Evolutionary conservation across 768 basidiomycete genomes (phyloP), one percentile per base, ranked within the genome.

Genomic region (Lactarius sanguifluus): DNA sequence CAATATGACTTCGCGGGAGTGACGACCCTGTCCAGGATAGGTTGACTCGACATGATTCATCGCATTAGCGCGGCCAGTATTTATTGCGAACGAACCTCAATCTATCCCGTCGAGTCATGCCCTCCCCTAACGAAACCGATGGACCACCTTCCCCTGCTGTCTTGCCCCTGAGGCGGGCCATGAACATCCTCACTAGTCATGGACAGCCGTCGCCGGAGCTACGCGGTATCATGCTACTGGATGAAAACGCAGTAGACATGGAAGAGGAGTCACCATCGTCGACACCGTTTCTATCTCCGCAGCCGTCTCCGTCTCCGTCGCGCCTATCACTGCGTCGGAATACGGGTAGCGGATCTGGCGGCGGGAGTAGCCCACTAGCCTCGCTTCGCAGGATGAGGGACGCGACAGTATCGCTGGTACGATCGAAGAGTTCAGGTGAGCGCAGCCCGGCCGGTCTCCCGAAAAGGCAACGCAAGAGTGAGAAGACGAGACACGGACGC

Each of bases 121-220:
- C 25, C 30, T 13, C 38, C 18, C 15, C 52, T 3, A 58, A 59
- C 7, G 62, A 64, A 16, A 7, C 62, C 9, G 2, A 45, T 45
- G 57, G 4, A 5, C 58, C 54, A 5, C 58, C 54, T 13, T 45
- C 62, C 20, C 41, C 58, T 47, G n/a, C 58, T 15, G 13, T 40
- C 18, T 67, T 58, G 16, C 62, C 66, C 34, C 64, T 73, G 36
- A 69, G 57, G 57, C 70, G 69, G 12, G 73, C 72, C 6, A 40
- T 63, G 58, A 66, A 66, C 34, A 18, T 73, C 62, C 55, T 69
- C 30, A 73, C 73, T 10, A 62, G 54, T 32, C 69, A 67, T 7
- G 69, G 73, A 7, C 47, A 64, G 36, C 68, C 62, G 2, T 62
- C 70, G 34, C 64, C 64, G 1, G 69, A 66, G 62, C 25, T 59